A percentile compares a stretch with the other conserved stretches of the same genome.
Conservation (phyloP, 202 grass and related monocot species). For the Digitaria exilis region DNA sequence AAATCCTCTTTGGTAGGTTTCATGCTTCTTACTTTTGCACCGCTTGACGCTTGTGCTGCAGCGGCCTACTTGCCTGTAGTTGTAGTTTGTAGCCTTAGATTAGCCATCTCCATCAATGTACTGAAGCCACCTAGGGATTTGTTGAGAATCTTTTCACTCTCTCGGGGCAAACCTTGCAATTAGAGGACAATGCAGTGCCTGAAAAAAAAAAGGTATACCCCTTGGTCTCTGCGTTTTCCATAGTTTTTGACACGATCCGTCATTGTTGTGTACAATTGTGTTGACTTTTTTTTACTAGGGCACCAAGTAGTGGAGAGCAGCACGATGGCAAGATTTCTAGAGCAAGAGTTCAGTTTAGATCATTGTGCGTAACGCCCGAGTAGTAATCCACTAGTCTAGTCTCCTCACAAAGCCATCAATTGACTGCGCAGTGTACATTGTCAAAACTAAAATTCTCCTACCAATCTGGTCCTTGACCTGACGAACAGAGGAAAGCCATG, state of each 20-base stretch:
- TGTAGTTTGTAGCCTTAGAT: background rate
- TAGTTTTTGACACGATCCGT: slow-evolving; percentile 24
- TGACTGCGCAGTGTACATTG: background rate
- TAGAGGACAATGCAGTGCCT: slow-evolving; percentile 18
- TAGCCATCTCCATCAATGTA: slow-evolving; percentile 30
- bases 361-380: background rate
- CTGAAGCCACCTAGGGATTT: slow-evolving; percentile 34
- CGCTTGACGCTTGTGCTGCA: background rate
- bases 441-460: background rate
- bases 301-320: background rate
- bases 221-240: background rate
- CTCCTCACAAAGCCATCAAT: background rate
- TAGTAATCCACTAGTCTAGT: background rate
- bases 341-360: slow-evolving; percentile 25
- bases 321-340: background rate
- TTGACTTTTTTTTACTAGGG: background rate
- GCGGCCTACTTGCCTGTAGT: background rate
- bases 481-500: background rate
- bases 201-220: slow-evolving; percentile 9
- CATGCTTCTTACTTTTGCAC: slow-evolving; percentile 12
- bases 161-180: background rate
- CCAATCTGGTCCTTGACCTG: background rate
- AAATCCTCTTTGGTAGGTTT: slow-evolving; percentile 6
- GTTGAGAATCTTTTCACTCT: slow-evolving; percentile 40
- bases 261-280: slow-evolving; percentile 37